Percentiles rank a stretch among this genome's conserved stretches.
phyloP scores from a whole-genome alignment of 257 asterid species.

The Petrea volubilis region DNA sequence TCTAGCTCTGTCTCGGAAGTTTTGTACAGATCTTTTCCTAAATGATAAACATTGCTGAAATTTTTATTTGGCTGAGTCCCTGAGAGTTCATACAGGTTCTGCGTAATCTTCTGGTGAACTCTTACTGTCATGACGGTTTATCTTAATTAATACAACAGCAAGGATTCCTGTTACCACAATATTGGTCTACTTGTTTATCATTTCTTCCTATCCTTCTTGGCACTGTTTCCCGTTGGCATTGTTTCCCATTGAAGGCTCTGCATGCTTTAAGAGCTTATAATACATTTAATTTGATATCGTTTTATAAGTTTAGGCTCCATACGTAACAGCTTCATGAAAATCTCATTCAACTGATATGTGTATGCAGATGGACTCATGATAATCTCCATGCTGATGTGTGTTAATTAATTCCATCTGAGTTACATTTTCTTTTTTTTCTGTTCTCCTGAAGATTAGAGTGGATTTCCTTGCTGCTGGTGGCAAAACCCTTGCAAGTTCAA shows the following conservation, averaged over 20 bases:
- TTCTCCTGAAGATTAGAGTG: constrained; percentile 61
- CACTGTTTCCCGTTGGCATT: neutral
- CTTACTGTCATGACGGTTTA: neutral
- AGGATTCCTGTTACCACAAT: neutral
- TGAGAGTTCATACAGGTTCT: neutral
- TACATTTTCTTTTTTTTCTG: constrained; percentile 7
- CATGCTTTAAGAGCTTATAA: neutral
- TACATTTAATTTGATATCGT: neutral
- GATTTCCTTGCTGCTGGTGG: constrained; percentile 73
- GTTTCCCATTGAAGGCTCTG: neutral
- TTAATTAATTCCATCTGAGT: too few relatives aligned
- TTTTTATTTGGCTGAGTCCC: neutral
- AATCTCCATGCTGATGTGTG: too few relatives aligned
- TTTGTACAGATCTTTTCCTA: neutral
- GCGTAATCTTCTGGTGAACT: neutral
- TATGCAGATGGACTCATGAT: neutral
- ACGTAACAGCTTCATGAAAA: neutral
- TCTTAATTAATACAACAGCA: neutral
- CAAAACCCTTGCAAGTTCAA: constrained; percentile 49
- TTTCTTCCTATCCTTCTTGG: neutral
- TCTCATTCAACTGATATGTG: neutral
- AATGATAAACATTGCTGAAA: neutral
- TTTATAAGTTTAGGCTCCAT: neutral
- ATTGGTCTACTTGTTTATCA: neutral
- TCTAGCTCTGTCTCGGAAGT: neutral